Base-by-base conservation (phyloP, 2,329 filamentous ascomycete genomes). In the Periconia sp. region DNA sequence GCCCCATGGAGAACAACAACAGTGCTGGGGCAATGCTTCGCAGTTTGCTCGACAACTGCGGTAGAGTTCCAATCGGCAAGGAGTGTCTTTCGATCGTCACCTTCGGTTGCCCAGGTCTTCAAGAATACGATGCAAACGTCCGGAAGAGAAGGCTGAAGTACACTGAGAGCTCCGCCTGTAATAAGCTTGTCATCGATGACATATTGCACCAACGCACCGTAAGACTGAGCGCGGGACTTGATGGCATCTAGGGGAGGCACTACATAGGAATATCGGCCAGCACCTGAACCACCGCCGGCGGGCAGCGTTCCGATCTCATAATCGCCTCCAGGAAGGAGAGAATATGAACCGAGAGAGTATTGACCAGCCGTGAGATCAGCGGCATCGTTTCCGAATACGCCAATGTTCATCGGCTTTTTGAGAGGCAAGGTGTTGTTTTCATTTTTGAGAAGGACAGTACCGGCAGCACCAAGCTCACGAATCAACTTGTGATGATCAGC, bases 81-180 rank as follows among this genome's bases (percentile, higher is more conserved):
- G 11, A 80, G 63, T 0, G 64, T 65, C 0, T 54, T 50, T 8
- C 78, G 70, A 53, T 81, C 79, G 6, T 61, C 57, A 27, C 77
- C 76, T 61, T 81, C 79, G 1, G 64, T 69, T 0, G 77, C 77
- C 64, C 69, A 80, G 6, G 65, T 80, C 79, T 85, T 86, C 47
- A 85, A 69, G 66, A 86, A 84, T 7, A 86, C 79, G 2, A 86
- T 66, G 62, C 59, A 77, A 2, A 82, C 80, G 11, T 78, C 74
- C 6, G 64, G 57, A 1, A 78, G 63, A n/a, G 59, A 46, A 30
- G 77, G 74, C 20, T 66, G 64, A 9, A 66, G 56, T 18, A 42
- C 54, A 9, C 53, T 14, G 8, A 68, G 50, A 6, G 68, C 64
- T 1, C 62, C 69, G 7, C 58, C 50, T 6, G 65, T 66, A 45